These are phyloP conservation scores for Penicillium sp. DNA, from an alignment of 2,329 filamentous ascomycete genomes.

Conservation along the genomic window DNA sequence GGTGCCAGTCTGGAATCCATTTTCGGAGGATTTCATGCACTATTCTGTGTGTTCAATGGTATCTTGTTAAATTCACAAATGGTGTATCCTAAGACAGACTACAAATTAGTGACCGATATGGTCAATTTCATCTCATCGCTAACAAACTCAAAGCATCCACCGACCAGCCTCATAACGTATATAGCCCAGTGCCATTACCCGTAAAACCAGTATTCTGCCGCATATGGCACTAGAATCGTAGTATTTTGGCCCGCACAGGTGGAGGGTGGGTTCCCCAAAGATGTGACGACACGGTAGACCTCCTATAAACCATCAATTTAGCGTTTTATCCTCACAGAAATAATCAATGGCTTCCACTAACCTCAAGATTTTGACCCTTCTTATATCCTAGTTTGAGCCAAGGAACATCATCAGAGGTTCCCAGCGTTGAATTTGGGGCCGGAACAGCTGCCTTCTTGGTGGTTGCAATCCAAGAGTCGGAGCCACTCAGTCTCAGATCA, in stretches of 20 bases:
- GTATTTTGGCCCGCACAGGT: conserved; percentile 35
- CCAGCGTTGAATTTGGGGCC: conserved; percentile 15
- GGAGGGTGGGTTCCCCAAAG: conserved; percentile 36
- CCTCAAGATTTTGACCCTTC: conserved; percentile 32
- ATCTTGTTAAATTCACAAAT: neutral
- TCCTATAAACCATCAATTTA: conserved; percentile 31
- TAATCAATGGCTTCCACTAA: conserved; percentile 15
- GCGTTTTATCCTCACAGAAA: neutral
- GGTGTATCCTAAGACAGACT: neutral
- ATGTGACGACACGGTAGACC: conserved; percentile 45
- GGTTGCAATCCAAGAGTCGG: conserved; percentile 27
- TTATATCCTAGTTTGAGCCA: conserved; percentile 37
- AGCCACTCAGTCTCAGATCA: conserved; percentile 30
- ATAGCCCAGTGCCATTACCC: conserved; percentile 21
- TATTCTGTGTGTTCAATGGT: neutral
- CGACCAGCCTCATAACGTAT: neutral
- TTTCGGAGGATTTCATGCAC: neutral
- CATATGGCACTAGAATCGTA: conserved; percentile 40
- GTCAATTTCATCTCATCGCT: neutral
- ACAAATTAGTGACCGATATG: neutral
- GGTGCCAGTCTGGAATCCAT: neutral
- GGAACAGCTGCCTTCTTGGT: conserved; percentile 30
- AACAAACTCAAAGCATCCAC: neutral
- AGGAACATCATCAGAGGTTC: conserved; percentile 29
- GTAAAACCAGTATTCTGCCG: conserved; percentile 49